phyloP scores from a whole-genome alignment of 352 stramenopile genomes.

The Phytopythium cucurbitacearum region DNA sequence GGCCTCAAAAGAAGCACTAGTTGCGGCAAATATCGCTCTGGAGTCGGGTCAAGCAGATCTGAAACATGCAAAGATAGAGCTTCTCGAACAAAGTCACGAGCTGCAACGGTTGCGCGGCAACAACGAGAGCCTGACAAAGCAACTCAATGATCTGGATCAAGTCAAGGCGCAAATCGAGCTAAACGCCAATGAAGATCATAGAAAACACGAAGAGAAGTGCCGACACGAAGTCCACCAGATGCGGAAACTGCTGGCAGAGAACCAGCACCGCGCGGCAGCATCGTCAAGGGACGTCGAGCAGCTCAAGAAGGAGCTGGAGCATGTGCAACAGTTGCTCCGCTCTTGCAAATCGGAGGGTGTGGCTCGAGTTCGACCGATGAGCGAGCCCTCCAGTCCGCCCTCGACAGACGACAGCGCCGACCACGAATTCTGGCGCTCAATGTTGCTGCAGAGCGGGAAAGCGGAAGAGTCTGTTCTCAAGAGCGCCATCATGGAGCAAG shows the following conservation, averaged over 20 bases:
- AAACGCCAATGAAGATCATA: slow-evolving; percentile 4
- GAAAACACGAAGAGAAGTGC: slow-evolving; percentile 10
- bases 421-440: slow-evolving; percentile 13
- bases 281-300: slow-evolving; percentile 46
- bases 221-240: slow-evolving; percentile 36
- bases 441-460: slow-evolving; percentile 14
- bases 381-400: slow-evolving; percentile 1
- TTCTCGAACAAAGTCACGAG: slow-evolving; percentile 14
- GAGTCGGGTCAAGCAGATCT: slow-evolving; percentile 23
- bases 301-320: slow-evolving; percentile 43
- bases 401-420: slow-evolving; percentile 7
- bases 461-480: slow-evolving; percentile 31
- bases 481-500: slow-evolving; percentile 42
- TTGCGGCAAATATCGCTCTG: slow-evolving; percentile 23
- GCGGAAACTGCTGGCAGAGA: slow-evolving; percentile 41
- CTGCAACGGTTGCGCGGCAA: slow-evolving; percentile 6
- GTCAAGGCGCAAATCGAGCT: slow-evolving; percentile 9
- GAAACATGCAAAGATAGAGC: slow-evolving; percentile 7
- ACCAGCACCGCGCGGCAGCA: slow-evolving; percentile 35
- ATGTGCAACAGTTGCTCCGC: slow-evolving; percentile 41
- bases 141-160: slow-evolving; percentile 10
- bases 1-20: slow-evolving; percentile 27
- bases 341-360: slow-evolving; percentile 9
- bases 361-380: slow-evolving; percentile 2
- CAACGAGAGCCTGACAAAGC: slow-evolving; percentile 14